Evolutionary conservation across 306 rosid genomes (phyloP), one percentile per base, ranked within the genome.

Genomic region (Dryas octopetala): DNA sequence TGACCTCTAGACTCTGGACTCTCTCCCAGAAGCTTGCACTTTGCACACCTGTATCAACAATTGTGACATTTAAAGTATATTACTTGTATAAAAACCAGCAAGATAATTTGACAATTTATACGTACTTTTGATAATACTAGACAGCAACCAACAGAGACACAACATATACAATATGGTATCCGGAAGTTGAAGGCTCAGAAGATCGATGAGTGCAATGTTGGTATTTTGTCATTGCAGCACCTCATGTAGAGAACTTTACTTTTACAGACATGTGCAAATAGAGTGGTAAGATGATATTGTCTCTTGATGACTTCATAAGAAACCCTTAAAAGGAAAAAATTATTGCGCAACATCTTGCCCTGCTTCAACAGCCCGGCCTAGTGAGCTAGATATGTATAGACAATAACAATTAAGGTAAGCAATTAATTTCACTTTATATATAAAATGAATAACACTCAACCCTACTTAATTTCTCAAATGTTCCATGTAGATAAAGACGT

Each of bases 21-120:
- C 64, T 60, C 64, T 13, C 64, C 43, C 26, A 38, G 64, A 41
- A 26, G 64, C 64, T 28, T 26, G 15, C 7, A 59, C 43, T 12
- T 41, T 23, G 64, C 64, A 59, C 64, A 59, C 43, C 64, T 59
- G 64, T 23, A 59, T 28, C 64, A 60, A 28, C 14, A 60, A 41
- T 60, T 11, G 6, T 59, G n/a, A 14, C 13, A 52, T 52, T 52
- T 14, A 52, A 14, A 32, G 38, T 52, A 14, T 12, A 51, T 11
- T 51, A 16, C 55, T 12, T 51, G 5, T 11, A 51, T 4, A 51
- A 51, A 51, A 11, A 12, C 4, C 15, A 51, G 55, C 15, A 4
- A 51, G 38, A 32, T 32, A 32, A 32, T 32, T 32, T 32, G 23
- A 23, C 23, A 23, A 23, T 23, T 23, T 23, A 23, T 23, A n/a